Evolutionary conservation across 2,329 filamentous ascomycete genomes (phyloP).

Genomic region (Albophoma yamanashiensis): DNA sequence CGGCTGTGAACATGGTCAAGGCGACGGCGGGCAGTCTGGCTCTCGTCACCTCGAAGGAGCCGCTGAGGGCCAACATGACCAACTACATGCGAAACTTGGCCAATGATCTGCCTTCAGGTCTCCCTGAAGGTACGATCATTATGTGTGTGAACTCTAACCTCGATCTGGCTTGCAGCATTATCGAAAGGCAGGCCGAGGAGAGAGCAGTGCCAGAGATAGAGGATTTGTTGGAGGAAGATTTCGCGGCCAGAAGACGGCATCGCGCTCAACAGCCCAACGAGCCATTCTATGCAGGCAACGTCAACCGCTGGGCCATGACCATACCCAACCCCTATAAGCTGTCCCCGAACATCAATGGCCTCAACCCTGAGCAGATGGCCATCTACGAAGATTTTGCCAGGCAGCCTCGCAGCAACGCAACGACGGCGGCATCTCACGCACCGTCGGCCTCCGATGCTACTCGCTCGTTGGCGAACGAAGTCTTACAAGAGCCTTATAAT

Average conservation of each 20-base stretch:
- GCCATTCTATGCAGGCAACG: slow-evolving; percentile 68
- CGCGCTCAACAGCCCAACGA: slow-evolving; percentile 67
- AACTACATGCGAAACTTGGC: slow-evolving; percentile 81
- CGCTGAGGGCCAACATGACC: slow-evolving; percentile 88
- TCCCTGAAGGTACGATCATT: slow-evolving; percentile 89
- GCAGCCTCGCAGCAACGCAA: slow-evolving; percentile 57
- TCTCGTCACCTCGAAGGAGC: slow-evolving; percentile 96
- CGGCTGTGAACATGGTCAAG: slow-evolving; percentile 90
- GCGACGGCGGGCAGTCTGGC: slow-evolving; percentile 88
- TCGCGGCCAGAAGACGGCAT: slow-evolving; percentile 69
- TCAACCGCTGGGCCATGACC: slow-evolving; percentile 86
- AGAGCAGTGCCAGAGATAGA: slow-evolving; percentile 91
- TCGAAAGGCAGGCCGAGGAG: slow-evolving; percentile 92
- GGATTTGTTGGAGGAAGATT: slow-evolving; percentile 73
- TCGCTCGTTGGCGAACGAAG: slow-evolving; percentile 51
- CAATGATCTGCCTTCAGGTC: slow-evolving; percentile 60
- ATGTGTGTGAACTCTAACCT: slow-evolving; percentile 99
- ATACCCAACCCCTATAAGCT: slow-evolving; percentile 92
- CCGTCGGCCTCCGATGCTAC: slow-evolving; percentile 51
- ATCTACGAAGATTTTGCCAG: slow-evolving; percentile 96
- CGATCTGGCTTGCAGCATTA: slow-evolving; percentile 83
- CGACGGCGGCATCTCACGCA: slow-evolving; percentile 43
- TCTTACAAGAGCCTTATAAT: slow-evolving; percentile 51
- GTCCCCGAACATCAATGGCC: slow-evolving; percentile 53
- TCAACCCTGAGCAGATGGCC: slow-evolving; percentile 86